Evolutionary conservation across 225 moss, liverwort and hornwort genomes (phyloP).

Genomic region (Marchantia paleacea): DNA sequence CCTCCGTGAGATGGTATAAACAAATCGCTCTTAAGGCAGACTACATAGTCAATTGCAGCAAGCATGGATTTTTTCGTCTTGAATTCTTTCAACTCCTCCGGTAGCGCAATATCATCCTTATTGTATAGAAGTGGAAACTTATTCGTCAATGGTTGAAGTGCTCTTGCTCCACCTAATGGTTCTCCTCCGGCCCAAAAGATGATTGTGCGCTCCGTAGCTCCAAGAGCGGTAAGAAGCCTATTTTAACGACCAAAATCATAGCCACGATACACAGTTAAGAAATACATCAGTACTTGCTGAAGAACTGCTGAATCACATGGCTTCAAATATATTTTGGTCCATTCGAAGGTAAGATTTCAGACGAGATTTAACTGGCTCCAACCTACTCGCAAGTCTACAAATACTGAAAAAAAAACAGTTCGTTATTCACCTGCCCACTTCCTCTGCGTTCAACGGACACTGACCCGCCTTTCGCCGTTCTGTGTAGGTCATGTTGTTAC

Average conservation of each 20-base stretch:
- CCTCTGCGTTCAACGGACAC: slow-evolving; percentile 54
- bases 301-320: no score
- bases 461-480: slow-evolving; percentile 55
- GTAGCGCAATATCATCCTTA: slow-evolving; percentile 47
- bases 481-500: slow-evolving; percentile 33
- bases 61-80: slow-evolving; percentile 54
- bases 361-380: background rate
- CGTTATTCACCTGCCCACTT: slow-evolving; percentile 49
- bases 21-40: slow-evolving; percentile 59
- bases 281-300: no score
- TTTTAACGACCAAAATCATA: no score
- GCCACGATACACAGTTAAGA: no score
- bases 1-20: slow-evolving; percentile 71
- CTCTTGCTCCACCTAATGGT: slow-evolving; percentile 47
- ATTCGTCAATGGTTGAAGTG: slow-evolving; percentile 32
- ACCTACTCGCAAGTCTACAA: background rate
- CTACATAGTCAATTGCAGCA: slow-evolving; percentile 63
- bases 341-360: no score
- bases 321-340: no score
- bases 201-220: slow-evolving; percentile 46
- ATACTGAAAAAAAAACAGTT: no score
- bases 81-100: slow-evolving; percentile 52
- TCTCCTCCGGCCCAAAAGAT: slow-evolving; percentile 65
- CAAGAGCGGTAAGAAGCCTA: slow-evolving; percentile 61
- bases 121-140: slow-evolving; percentile 51